Conservation (phyloP, 1,284 basidiomycete genomes). For the Gomphus sp. region DNA sequence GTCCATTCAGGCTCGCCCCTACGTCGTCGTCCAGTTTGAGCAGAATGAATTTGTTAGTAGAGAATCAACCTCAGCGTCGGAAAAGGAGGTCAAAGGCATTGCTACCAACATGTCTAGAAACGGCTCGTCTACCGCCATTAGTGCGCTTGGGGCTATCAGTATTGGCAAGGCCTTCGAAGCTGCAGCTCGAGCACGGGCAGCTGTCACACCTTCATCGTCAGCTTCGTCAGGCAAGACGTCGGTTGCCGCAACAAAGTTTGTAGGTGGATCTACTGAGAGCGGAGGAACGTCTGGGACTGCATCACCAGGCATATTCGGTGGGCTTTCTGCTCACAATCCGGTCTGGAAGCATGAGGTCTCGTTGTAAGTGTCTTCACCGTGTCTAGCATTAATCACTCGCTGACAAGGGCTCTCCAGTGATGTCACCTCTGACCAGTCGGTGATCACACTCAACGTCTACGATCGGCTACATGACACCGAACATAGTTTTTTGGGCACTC, state of each 20-base stretch:
- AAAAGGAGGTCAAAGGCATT: conserved; percentile 78
- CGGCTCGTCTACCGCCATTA: conserved; percentile 52
- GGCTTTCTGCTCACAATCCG: conserved; percentile 74
- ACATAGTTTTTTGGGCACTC: conserved; percentile 83
- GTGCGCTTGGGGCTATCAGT: conserved; percentile 61
- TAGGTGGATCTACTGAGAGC: conserved; percentile 13
- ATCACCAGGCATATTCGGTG: conserved; percentile 43
- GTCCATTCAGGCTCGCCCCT: conserved; percentile 66
- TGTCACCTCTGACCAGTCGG: conserved; percentile 86
- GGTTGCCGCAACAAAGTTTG: conserved; percentile 18
- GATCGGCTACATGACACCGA: conserved; percentile 76
- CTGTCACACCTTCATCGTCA: conserved; percentile 30
- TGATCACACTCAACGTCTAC: conserved; percentile 86
- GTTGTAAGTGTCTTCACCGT: conserved; percentile 57
- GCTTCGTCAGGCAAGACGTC: conserved; percentile 26
- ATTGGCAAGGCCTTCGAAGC: conserved; percentile 41
- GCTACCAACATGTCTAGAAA: conserved; percentile 52
- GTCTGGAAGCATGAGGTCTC: conserved; percentile 99
- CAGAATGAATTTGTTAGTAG: conserved; percentile 97
- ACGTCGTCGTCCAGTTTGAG: conserved; percentile 97
- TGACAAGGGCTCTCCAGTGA: conserved; percentile 51
- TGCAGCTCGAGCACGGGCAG: conserved; percentile 27
- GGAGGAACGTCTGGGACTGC: conserved; percentile 11
- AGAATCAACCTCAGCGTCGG: conserved; percentile 81
- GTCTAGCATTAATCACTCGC: neutral